Percentiles rank a stretch among this genome's conserved stretches.
Conservation (phyloP, 257 asterid species). For the Solanum bukasovii region DNA sequence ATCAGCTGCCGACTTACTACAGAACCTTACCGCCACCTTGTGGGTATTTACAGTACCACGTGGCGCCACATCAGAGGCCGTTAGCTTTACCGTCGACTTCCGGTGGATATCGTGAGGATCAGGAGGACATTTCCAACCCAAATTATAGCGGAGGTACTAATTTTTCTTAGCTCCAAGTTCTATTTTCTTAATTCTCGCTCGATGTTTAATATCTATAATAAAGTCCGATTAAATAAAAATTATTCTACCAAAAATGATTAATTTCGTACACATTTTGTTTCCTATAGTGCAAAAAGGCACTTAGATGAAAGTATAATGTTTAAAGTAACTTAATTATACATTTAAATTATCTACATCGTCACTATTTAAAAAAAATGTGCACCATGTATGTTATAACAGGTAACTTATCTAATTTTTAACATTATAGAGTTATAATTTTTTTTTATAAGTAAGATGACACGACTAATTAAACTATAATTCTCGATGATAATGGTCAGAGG, state of each 20-base stretch:
- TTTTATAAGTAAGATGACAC: background rate
- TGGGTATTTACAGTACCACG: conserved; percentile 22
- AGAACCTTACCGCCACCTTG: conserved; percentile 8
- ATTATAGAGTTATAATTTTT: background rate
- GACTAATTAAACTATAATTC: background rate
- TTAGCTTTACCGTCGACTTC: conserved; percentile 24
- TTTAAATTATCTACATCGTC: too few relatives aligned
- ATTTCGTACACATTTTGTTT: background rate
- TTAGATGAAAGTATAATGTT: too few relatives aligned
- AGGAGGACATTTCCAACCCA: conserved; percentile 23
- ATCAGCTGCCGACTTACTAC: background rate
- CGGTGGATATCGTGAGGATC: background rate
- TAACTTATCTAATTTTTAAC: background rate
- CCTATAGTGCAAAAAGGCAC: too few relatives aligned
- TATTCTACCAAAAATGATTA: background rate
- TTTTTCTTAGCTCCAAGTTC: background rate
- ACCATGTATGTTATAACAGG: too few relatives aligned
- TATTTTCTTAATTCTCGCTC: background rate
- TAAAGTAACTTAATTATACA: too few relatives aligned
- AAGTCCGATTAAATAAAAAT: fast-evolving
- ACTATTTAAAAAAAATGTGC: too few relatives aligned
- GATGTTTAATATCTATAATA: background rate
- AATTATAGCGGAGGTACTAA: conserved; percentile 22
- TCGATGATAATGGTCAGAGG: background rate
- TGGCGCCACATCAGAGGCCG: conserved; percentile 19